Evolutionary conservation across 345 rosid species (phyloP), one percentile per base, ranked within the genome.

Genomic region (Citrus unshiu): DNA sequence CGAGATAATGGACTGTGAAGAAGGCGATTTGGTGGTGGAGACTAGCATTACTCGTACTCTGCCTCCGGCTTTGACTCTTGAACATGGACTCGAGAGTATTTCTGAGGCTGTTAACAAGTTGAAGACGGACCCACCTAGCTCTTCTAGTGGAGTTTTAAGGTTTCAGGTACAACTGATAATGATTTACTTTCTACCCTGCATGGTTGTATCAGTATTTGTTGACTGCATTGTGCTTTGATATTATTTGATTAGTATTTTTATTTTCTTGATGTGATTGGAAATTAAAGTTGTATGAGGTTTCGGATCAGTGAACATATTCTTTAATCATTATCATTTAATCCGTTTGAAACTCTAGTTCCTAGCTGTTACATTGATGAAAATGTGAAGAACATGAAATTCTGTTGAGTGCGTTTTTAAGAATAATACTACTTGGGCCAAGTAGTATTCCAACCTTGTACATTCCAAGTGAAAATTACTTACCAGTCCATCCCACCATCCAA

Each of bases 21-120:
- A 91, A 51, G 83, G 81, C 59, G 90, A 85, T 46, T 61, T 91
- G 75, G 83, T 84, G 79, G 87, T 95, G 37, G 93, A 91, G 85
- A 89, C 85, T 18, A 89, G 91, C 80, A 78, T 92, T 75, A 91
- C 89, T 27, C 90, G 90, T 69, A 90, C 88, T 59, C 84, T 93
- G 82, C 88, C 94, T 68, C 96, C 96, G 39, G 99, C 97, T 9
- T 85, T 93, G 88, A 90, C 97, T 70, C 89, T 95, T 66, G 88
- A 92, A 78, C 73, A 74, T 27, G 99, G 98, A 2, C 86, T 95
- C 0, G 79, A 85, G 82, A 83, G 90, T 18, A 83, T 95, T 8
- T 81, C 78, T 72, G 89, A 82, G 37, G 95, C 90, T 72, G 86
- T 95, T 2, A 86, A 90, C 40, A 74, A 87, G 83, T 76, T 93